A percentile compares a stretch with the other conserved stretches of the same genome.
Conservation (phyloP, 2,329 filamentous ascomycete genomes). For the Aureobasidium subglaciale region DNA sequence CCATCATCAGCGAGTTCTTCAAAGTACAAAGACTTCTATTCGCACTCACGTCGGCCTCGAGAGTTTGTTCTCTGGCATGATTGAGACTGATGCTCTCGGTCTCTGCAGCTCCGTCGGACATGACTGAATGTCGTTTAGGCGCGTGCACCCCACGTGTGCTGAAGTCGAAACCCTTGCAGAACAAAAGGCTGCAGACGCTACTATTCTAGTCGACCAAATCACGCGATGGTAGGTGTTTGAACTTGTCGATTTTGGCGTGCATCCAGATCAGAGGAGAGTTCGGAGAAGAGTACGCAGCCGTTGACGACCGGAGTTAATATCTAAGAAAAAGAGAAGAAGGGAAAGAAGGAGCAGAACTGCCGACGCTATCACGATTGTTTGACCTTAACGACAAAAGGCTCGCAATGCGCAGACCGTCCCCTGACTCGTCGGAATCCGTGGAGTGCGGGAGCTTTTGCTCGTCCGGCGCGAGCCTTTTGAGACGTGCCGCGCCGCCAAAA, state of each 20-base stretch:
- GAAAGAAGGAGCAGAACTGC: background rate
- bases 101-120: background rate
- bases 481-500: slow-evolving; percentile 1
- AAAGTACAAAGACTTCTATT: too few species aligned
- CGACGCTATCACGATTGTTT: slow-evolving; percentile 1
- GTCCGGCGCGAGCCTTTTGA: background rate
- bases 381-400: slow-evolving; percentile 2
- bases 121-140: background rate
- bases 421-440: slow-evolving; percentile 9
- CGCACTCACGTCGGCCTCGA: slow-evolving; percentile 31
- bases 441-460: background rate
- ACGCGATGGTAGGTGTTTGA: background rate
- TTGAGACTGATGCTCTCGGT: slow-evolving; percentile 14
- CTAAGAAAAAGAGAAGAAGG: background rate
- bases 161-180: slow-evolving; percentile 4
- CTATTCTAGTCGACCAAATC: background rate
- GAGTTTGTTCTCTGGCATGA: slow-evolving; percentile 28
- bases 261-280: background rate
- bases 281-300: background rate
- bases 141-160: background rate
- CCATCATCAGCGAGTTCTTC: background rate
- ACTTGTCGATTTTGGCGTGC: background rate
- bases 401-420: background rate
- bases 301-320: background rate
- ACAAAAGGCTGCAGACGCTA: background rate